Base-by-base conservation (phyloP, 768 basidiomycete genomes). In the Xerocomellus intermedius region DNA sequence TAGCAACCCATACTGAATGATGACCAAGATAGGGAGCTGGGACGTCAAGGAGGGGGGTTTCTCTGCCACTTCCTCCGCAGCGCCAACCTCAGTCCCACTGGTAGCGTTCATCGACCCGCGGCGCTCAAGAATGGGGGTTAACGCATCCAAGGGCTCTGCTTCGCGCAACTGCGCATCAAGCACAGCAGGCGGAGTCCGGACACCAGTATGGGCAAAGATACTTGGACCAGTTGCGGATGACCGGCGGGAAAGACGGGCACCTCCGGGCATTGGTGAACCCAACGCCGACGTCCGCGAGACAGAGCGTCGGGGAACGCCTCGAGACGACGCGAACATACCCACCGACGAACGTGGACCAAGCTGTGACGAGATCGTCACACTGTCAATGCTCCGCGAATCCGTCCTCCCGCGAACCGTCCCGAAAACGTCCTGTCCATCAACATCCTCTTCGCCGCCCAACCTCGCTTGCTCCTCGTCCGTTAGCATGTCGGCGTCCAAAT, bases 1-100 rank as follows among this genome's bases (percentile, higher is more conserved):
- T 58, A 98, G 75, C 57, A 94, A 74, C 19, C 91, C 91, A 70
- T 97, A 97, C 73, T 97, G 95, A 17, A 91, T 65, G 62, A 98
- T 97, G 64, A 98, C 84, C 60, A 88, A 67, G 33, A 92, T 65
- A 6, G 96, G 96, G 28, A 98, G 75, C 64, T 88, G 85, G 21
- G 85, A 86, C 58, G 82, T 72, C 58, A 91, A 69, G 13, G 88
- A 86, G 2, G 84, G 84, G 19, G 81, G 76, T 63, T 84, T 84
- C 68, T 82, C 84, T 10, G 68, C 58, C 13, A 73, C 64, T 16
- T 70, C 77, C 51, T 82, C 80, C 1, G 54, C 42, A 5, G 73
- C 59, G 38, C 75, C 76, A 26, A 54, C 57, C 42, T 55, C 67
- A 0, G 42, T 37, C 68, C 66, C 53, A 62, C 59, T 28, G 5